These are phyloP conservation scores for Pulveroboletus sp. DNA, from an alignment of 768 basidiomycete genomes.

Conservation along the genomic window DNA sequence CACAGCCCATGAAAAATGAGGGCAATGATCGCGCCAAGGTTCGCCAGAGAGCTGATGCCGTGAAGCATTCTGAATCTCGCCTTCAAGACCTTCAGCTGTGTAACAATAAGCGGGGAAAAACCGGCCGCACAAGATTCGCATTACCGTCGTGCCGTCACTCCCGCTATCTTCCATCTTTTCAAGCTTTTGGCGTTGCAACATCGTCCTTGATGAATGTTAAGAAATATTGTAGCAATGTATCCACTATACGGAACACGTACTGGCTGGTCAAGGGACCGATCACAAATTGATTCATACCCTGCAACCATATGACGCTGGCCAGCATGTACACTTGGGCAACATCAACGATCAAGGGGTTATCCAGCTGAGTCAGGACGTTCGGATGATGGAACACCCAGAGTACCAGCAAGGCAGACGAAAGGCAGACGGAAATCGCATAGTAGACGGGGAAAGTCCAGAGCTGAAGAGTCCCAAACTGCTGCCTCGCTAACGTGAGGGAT, in stretches of 20 bases:
- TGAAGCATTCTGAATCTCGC: constrained; percentile 63
- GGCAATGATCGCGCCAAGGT: constrained; percentile 56
- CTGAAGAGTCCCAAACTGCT: constrained; percentile 71
- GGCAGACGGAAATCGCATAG: constrained; percentile 55
- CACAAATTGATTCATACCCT: constrained; percentile 61
- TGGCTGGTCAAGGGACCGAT: constrained; percentile 71
- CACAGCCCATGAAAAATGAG: constrained; percentile 67
- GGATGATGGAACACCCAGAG: constrained; percentile 59
- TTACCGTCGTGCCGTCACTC: constrained; percentile 62
- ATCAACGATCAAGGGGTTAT: constrained; percentile 49
- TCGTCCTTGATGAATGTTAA: constrained; percentile 45
- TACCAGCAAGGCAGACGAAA: constrained; percentile 52
- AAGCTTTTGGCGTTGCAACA: constrained; percentile 66
- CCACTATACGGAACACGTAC: constrained; percentile 33
- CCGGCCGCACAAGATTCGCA: constrained; percentile 19
- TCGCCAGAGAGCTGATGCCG: constrained; percentile 64
- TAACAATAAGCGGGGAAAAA: constrained; percentile 6
- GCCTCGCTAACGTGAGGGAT: constrained; percentile 60
- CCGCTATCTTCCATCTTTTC: constrained; percentile 72
- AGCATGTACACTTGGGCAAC: constrained; percentile 65
- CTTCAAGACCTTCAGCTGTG: constrained; percentile 69
- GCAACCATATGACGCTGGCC: constrained; percentile 39
- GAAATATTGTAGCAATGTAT: background rate
- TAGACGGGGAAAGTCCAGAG: constrained; percentile 73
- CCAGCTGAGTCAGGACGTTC: constrained; percentile 45